phyloP scores from a whole-genome alignment of 805 yeast genomes.

The Ogataea naganishii region DNA sequence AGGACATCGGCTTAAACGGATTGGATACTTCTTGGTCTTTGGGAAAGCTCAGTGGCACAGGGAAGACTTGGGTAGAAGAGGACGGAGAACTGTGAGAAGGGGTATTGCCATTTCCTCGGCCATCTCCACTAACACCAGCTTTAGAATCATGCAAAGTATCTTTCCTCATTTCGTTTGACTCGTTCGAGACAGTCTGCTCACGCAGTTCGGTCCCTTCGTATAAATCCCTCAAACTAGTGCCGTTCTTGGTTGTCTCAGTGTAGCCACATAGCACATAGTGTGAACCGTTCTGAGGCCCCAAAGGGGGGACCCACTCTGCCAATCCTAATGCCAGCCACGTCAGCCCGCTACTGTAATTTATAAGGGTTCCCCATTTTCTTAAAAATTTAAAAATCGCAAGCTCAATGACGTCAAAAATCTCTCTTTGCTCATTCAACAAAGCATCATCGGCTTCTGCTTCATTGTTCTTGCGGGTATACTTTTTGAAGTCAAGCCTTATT shows the following conservation, averaged over 20 bases:
- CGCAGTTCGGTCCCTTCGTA: too few relatives aligned
- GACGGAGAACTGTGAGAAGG: background rate
- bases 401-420: slow-evolving; percentile 48
- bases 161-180: too few relatives aligned
- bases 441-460: slow-evolving; percentile 20
- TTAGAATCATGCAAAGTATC: too few relatives aligned
- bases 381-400: slow-evolving; percentile 55
- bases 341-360: slow-evolving; percentile 73
- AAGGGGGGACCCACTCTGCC: slow-evolving; percentile 83
- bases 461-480: slow-evolving; percentile 27
- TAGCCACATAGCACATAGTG: slow-evolving; percentile 49
- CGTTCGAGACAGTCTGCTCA: too few relatives aligned
- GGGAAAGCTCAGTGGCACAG: too few relatives aligned
- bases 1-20: slow-evolving; percentile 35
- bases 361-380: slow-evolving; percentile 67
- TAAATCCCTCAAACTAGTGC: slow-evolving; percentile 25
- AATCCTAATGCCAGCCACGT: slow-evolving; percentile 84
- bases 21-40: slow-evolving; percentile 1
- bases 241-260: slow-evolving; percentile 31
- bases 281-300: slow-evolving; percentile 38
- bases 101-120: background rate
- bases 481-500: slow-evolving; percentile 49
- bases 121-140: too few relatives aligned
- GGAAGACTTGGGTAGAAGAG: slow-evolving; percentile 3
- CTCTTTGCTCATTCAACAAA: slow-evolving; percentile 36